Evolutionary conservation across 169 alveolate species (phyloP), one percentile per base, ranked within the genome.

Genomic region (Plasmodium billcollinsi): DNA sequence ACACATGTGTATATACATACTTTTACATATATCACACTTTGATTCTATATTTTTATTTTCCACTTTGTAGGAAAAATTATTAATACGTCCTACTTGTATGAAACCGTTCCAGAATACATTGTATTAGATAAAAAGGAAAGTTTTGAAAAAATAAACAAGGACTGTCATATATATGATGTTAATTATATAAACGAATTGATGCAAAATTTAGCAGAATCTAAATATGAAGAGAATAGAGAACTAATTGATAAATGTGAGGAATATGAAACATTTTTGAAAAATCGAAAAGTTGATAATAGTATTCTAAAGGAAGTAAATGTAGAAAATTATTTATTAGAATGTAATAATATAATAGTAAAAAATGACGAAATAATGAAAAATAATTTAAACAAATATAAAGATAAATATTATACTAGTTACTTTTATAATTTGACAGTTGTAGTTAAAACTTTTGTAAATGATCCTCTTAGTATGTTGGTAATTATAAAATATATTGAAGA

Each of bases 401-500:
- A 63, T 63, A 76, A 76, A 76, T 76, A 76, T 54, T 76, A 76
- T 45, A 76, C 89, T 1, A 76, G 47, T 29, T 76, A 76, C 43
- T 76, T 76, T 76, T 76, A 33, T 76, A 76, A 76, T 71, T 49
- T 76, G 65, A 29, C 69, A 4, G 89, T 65, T 65, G 65, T 76
- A 12, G 59, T 76, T 76, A 33, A 58, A 58, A 63, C 50, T 43
- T 76, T 76, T 67, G 61, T 76, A 65, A 76, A 76, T 45, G 76
- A 76, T 11, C 89, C 89, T 8, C n/a, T 76, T 8, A 14, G 50
- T 73, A 52, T 76, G 71, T 58, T 76, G 26, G 63, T 76, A 65
- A 76, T 76, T 11, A 26, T 76, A 76, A 76, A 76, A 56, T 76
- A 76, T 71, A 76, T 76, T 14, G 89, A 76, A 7, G 72, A 63